These are phyloP conservation scores for Boletellus ananas DNA, from an alignment of 768 basidiomycete species.

Conservation along the genomic window DNA sequence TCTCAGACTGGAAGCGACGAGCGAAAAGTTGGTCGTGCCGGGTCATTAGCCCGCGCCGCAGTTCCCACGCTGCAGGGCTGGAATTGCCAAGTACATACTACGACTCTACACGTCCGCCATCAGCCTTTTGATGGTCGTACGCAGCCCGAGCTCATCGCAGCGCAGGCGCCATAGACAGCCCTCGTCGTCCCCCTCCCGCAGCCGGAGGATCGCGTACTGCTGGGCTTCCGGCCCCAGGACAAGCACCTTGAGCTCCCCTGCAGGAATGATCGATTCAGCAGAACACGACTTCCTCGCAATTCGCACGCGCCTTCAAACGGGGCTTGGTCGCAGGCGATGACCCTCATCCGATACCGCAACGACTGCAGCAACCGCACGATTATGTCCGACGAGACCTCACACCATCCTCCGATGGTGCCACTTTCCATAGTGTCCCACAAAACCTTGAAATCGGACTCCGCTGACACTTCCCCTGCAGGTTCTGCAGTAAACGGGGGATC, in stretches of 20 bases:
- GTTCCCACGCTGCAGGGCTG: constrained; percentile 1
- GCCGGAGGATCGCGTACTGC: constrained; percentile 43
- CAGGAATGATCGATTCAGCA: constrained; percentile 2
- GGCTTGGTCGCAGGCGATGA: constrained; percentile 49
- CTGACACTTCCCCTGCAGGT: constrained; percentile 22
- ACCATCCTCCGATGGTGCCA: constrained; percentile 63
- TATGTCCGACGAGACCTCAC: constrained; percentile 49
- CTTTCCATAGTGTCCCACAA: constrained; percentile 54
- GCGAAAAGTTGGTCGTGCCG: neutral
- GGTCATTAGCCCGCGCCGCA: neutral
- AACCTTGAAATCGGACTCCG: constrained; percentile 45
- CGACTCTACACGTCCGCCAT: constrained; percentile 26
- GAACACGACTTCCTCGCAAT: neutral
- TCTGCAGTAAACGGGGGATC: constrained; percentile 68
- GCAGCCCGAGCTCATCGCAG: constrained; percentile 43
- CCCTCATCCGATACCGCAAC: constrained; percentile 41
- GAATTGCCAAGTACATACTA: neutral
- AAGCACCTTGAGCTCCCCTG: constrained; percentile 67
- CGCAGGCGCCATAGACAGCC: constrained; percentile 72
- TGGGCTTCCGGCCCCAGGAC: constrained; percentile 30
- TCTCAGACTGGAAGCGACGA: too few species aligned
- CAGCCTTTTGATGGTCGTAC: constrained; percentile 42
- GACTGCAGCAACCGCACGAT: constrained; percentile 54
- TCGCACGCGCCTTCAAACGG: constrained; percentile 56
- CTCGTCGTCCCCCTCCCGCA: constrained; percentile 64